These are phyloP conservation scores for Phaffia tasmanica DNA, from an alignment of 768 basidiomycete species.

Conservation along the genomic window DNA sequence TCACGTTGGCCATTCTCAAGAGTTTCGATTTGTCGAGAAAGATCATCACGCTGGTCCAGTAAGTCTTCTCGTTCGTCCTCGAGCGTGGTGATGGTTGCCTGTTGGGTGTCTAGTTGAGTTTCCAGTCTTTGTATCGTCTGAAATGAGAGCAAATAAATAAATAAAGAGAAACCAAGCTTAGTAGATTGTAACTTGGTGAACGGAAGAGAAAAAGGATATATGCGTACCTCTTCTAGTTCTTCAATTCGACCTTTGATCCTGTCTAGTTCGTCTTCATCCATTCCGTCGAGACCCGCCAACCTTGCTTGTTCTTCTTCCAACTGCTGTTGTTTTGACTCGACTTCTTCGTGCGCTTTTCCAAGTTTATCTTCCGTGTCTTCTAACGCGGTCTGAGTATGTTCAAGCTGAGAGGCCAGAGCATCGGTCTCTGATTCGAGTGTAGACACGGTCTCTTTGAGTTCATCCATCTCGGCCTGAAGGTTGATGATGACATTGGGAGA, in stretches of 20 bases:
- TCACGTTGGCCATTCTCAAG: slow-evolving; percentile 14
- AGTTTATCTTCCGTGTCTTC: slow-evolving; percentile 48
- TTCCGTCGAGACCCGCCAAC: not conserved
- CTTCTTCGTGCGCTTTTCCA: slow-evolving; percentile 26
- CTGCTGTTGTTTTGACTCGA: slow-evolving; percentile 43
- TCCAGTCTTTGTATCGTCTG: not conserved
- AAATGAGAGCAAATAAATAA: too few relatives aligned
- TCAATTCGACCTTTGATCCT: slow-evolving; percentile 58
- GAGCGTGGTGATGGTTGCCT: slow-evolving; percentile 9
- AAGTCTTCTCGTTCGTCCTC: slow-evolving; percentile 24
- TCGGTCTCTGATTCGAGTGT: slow-evolving; percentile 31
- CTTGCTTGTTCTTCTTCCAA: slow-evolving; percentile 44
- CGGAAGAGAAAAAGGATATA: not conserved
- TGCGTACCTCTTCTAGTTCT: slow-evolving; percentile 47
- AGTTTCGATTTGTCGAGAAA: slow-evolving; percentile 2
- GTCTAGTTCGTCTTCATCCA: slow-evolving; percentile 54
- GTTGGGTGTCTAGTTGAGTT: slow-evolving; percentile 5
- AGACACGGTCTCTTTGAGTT: slow-evolving; percentile 59
- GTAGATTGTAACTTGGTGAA: too few relatives aligned
- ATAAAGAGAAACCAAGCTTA: slow-evolving; percentile 42
- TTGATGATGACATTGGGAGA: too few relatives aligned
- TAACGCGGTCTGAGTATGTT: slow-evolving; percentile 43
- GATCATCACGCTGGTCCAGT: slow-evolving; percentile 15
- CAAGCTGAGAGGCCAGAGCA: slow-evolving; percentile 38
- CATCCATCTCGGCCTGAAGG: slow-evolving; percentile 52